A percentile compares a stretch with the other conserved stretches of the same genome.
phyloP scores from a whole-genome alignment of 768 basidiomycete species.

The Phylloporus arenicola region DNA sequence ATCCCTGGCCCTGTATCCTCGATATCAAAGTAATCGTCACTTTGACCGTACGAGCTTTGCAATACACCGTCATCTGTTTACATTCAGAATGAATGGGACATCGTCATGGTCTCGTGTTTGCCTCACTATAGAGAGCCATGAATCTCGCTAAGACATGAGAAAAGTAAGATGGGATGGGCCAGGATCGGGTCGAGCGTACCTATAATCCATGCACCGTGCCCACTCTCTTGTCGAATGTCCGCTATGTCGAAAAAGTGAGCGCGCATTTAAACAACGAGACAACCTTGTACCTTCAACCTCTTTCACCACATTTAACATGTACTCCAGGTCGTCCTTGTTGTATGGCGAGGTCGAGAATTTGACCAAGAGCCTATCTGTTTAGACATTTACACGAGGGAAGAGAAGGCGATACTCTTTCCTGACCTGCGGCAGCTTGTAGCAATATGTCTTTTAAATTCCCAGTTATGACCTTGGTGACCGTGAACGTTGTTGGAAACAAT shows the following conservation, averaged over 20 bases:
- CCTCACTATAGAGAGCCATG: slow-evolving; percentile 28
- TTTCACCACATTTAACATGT: slow-evolving; percentile 27
- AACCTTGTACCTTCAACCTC: slow-evolving; percentile 21
- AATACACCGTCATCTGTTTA: slow-evolving; percentile 23
- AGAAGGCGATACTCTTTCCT: background rate
- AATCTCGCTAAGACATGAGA: slow-evolving; percentile 18
- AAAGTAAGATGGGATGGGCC: slow-evolving; percentile 1
- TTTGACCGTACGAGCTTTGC: slow-evolving; percentile 28
- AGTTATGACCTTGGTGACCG: slow-evolving; percentile 16
- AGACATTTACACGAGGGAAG: background rate
- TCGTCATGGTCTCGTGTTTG: background rate
- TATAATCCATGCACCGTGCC: slow-evolving; percentile 23
- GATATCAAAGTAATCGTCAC: slow-evolving; percentile 30
- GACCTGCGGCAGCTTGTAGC: slow-evolving; percentile 29
- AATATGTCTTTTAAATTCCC: slow-evolving; percentile 18
- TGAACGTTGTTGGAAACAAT: slow-evolving; percentile 23
- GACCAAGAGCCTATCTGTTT: slow-evolving; percentile 24
- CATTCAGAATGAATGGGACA: background rate
- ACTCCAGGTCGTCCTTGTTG: slow-evolving; percentile 14
- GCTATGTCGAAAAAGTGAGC: slow-evolving; percentile 2
- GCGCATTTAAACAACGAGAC: background rate
- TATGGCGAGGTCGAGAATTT: slow-evolving; percentile 33
- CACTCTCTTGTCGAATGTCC: slow-evolving; percentile 5
- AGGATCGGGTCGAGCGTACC: slow-evolving; percentile 9
- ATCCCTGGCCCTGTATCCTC: slow-evolving; percentile 11